Evolutionary conservation across 108 stramenopile genomes (phyloP), one percentile per base, ranked within the genome.

Genomic region (Skeletonema tropicum): DNA sequence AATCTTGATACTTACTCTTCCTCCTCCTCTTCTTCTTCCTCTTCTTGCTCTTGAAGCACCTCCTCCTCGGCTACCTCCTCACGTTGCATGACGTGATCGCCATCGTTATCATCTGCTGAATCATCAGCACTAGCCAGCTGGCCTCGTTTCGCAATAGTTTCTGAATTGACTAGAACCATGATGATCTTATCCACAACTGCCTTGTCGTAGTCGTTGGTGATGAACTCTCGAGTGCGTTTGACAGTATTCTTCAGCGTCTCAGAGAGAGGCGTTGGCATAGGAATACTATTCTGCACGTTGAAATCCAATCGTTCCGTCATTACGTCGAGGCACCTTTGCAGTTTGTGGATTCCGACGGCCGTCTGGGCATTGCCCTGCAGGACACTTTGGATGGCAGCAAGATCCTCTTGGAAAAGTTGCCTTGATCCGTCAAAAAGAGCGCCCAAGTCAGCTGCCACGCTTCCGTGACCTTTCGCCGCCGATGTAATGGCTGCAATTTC

Each of bases 41-140:
- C 88, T 70, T 93, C 98, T 83, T 97, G 95, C 74, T 99, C 99
- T 70, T 98, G 97, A 25, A 97, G 84, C 6, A 97, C 96, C 76
- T 98, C 98, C 83, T 98, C 96, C 74, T 97, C 97, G n/a, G 94
- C 89, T 10, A 95, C 94, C 83, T 97, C 97, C 75, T 98, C 98
- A 21, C 93, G 89, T 42, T 96, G 93, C 60, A 98, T 80, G 13
- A 87, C 70, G 33, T 87, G 83, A 57, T 97, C 97, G 64, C 92
- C 94, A 60, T 96, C 88, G 21, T 90, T 91, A 70, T 92, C 97
- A 49, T 94, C 92, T 30, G 88, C 92, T 11, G 83, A 86, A 65
- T 94, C 96, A 17, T 82, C 88, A 33, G 83, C 23, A 55, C 85
- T 81, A 6, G 82, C 68, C 33, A 77, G 63, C 32, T 83, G 91